phyloP scores from a whole-genome alignment of 192 early-diverging fungal species.

The Nowakowskiella sp. region DNA sequence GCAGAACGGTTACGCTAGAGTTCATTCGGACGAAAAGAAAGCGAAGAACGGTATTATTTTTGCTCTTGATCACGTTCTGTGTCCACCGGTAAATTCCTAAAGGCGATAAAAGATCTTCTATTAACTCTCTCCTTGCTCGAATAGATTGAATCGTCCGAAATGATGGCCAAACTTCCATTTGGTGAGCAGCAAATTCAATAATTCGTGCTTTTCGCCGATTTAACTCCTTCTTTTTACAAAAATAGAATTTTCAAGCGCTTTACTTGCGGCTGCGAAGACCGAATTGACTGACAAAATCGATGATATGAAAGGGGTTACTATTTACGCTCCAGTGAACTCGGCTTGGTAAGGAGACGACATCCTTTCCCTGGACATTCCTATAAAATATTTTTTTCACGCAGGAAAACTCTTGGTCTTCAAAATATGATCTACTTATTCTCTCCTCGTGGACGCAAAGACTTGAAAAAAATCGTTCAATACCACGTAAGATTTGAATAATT shows the following conservation, averaged over 20 bases:
- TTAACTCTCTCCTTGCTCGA: constrained; percentile 18
- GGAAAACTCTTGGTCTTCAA: constrained; percentile 15
- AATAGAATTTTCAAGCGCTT: constrained; percentile 21
- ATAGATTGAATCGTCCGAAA: no score
- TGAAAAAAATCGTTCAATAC: constrained; percentile 31
- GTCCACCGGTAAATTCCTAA: constrained; percentile 10
- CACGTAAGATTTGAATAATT: no score
- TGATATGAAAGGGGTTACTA: constrained; percentile 25
- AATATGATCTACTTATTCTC: constrained; percentile 26
- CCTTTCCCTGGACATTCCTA: constrained; percentile 27
- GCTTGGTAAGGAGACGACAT: constrained; percentile 22
- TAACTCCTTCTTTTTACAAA: no score
- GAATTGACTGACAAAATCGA: constrained; percentile 5
- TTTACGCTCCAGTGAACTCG: constrained; percentile 38
- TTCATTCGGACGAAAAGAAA: constrained; percentile 11
- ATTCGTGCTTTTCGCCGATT: no score
- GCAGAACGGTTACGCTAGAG: constrained; percentile 24
- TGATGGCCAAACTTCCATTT: no score
- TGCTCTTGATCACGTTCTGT: constrained; percentile 19
- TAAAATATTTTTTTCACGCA: not conserved
- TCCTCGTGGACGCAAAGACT: constrained; percentile 14
- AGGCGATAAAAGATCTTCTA: constrained; percentile 8
- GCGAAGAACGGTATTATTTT: constrained; percentile 26
- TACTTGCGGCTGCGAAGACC: constrained; percentile 12
- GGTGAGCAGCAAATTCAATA: no score